Evolutionary conservation across 2,329 filamentous ascomycete species (phyloP).

Genomic region (Akanthomyces uredinophilus): DNA sequence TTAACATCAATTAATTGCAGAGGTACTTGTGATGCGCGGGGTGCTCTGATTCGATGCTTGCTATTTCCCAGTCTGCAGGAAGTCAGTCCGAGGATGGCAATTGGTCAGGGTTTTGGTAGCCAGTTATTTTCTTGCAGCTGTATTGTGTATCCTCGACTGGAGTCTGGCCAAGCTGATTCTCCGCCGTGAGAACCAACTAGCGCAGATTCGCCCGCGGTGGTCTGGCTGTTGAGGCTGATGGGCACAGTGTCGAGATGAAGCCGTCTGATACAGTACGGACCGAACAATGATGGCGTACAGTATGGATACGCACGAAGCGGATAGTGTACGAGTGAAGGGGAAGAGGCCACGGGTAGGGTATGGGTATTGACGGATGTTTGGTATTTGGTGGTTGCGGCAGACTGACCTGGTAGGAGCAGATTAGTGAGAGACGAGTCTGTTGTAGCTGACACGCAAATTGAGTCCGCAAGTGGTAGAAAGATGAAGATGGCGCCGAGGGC

Average conservation of each 20-base stretch:
- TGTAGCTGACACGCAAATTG: no score
- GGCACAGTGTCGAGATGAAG: slow-evolving; percentile 1
- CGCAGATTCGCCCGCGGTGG: neutral
- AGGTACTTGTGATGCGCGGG: neutral
- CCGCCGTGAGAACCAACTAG: neutral
- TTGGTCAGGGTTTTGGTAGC: neutral
- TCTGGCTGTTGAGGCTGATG: neutral
- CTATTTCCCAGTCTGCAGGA: neutral
- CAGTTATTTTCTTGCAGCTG: neutral
- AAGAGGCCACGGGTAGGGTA: neutral
- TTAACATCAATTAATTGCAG: neutral
- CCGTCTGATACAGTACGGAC: neutral
- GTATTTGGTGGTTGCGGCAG: no score
- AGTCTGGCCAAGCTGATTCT: neutral
- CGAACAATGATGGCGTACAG: neutral
- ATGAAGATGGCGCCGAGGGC: no score
- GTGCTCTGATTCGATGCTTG: neutral
- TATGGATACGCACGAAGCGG: neutral
- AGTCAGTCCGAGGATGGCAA: neutral
- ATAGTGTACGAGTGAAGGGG: neutral
- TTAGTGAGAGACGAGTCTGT: no score
- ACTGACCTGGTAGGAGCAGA: no score
- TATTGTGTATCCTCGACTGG: neutral
- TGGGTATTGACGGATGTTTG: neutral
- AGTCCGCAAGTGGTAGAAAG: no score